Evolutionary conservation across 331 rosid genomes (phyloP).

Genomic region (Erythrophleum ivorense): DNA sequence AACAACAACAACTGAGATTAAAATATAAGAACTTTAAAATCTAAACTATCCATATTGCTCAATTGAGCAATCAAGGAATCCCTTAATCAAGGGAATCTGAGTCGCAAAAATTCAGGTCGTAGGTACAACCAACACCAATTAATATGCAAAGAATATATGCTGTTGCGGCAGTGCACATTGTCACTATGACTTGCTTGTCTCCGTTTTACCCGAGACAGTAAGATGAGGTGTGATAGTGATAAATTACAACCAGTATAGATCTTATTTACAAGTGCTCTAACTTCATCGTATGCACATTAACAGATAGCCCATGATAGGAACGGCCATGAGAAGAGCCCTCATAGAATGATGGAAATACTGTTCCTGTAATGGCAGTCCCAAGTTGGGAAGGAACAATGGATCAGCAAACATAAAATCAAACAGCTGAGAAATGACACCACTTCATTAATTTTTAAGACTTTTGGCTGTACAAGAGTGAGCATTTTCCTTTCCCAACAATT

Average conservation of each 20-base stretch:
- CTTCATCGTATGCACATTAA: slow-evolving; percentile 32
- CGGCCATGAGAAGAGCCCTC: slow-evolving; percentile 41
- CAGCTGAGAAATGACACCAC: slow-evolving; percentile 4
- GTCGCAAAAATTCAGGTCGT: not conserved
- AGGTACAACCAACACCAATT: not conserved
- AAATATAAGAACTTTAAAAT: too few relatives aligned
- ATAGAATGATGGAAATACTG: slow-evolving; percentile 26
- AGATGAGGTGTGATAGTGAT: not conserved
- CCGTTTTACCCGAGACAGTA: not conserved
- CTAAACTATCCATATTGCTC: too few relatives aligned
- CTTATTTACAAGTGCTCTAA: slow-evolving; percentile 21
- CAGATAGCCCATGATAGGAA: slow-evolving; percentile 23
- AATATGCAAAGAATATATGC: not conserved
- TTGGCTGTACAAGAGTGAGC: not conserved
- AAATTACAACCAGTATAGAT: slow-evolving; percentile 15
- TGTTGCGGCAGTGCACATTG: not conserved
- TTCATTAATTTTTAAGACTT: slow-evolving; percentile 12
- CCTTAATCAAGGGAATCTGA: too few relatives aligned
- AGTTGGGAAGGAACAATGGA: slow-evolving; percentile 32
- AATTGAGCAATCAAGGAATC: too few relatives aligned
- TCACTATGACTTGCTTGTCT: not conserved
- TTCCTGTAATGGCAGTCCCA: slow-evolving; percentile 53
- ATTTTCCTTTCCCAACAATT: not conserved
- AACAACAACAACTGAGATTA: too few relatives aligned
- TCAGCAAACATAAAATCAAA: slow-evolving; percentile 29